A percentile compares a stretch with the other conserved stretches of the same genome.
These are phyloP conservation scores for Cladophialophora psammophila DNA, from an alignment of 2,329 filamentous ascomycete genomes.

Conservation along the genomic window DNA sequence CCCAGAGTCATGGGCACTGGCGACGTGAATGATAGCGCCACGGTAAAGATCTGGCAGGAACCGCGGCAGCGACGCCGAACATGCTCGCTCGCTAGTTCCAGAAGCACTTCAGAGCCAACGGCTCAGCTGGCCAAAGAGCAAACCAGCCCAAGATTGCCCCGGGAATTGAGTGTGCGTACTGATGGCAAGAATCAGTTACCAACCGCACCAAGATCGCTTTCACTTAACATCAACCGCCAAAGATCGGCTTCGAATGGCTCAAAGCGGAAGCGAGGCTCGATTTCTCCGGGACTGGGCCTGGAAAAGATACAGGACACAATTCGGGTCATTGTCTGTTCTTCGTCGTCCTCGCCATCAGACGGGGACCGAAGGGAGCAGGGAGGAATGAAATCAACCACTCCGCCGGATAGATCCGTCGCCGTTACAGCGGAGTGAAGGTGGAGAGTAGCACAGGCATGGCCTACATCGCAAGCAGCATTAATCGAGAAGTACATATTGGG, in stretches of 20 bases:
- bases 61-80: conserved; percentile 20
- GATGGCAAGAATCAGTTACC: neutral
- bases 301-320: conserved; percentile 14
- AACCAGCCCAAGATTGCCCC: conserved; percentile 22
- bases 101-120: conserved; percentile 13
- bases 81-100: conserved; percentile 19
- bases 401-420: neutral
- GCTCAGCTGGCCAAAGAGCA: conserved; percentile 16
- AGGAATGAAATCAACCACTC: neutral
- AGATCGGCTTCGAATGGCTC: conserved; percentile 33
- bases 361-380: neutral
- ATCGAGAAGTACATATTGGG: neutral
- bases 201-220: conserved; percentile 19
- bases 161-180: neutral
- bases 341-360: conserved; percentile 12
- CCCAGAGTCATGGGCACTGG: neutral
- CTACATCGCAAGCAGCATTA: neutral
- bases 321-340: conserved; percentile 16
- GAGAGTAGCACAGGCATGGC: neutral
- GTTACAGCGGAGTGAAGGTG: neutral
- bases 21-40: conserved; percentile 1
- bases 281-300: conserved; percentile 16
- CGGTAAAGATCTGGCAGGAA: conserved; percentile 16
- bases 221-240: conserved; percentile 22
- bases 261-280: conserved; percentile 35